Evolutionary conservation across 345 rosid genomes (phyloP).

Genomic region (Crucihimalaya himalaica): DNA sequence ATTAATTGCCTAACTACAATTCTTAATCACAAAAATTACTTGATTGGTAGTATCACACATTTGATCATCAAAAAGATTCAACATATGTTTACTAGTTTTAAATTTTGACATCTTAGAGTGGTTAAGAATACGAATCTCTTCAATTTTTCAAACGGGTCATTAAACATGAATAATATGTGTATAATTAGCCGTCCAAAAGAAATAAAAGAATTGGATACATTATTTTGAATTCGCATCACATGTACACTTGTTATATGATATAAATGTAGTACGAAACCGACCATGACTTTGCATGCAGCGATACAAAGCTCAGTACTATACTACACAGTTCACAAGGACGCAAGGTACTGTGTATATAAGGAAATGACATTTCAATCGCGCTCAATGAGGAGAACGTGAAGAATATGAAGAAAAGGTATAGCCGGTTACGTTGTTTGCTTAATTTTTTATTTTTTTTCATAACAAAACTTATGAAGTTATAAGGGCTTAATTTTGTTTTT

Average conservation of each 20-base stretch:
- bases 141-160: background rate
- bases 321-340: constrained; percentile 18
- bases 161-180: background rate
- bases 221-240: constrained; percentile 24
- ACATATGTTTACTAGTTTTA: background rate
- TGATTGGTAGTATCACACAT: background rate
- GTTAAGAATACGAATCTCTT: background rate
- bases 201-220: background rate
- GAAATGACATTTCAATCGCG: background rate
- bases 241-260: background rate
- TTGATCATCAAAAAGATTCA: background rate
- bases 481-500: background rate
- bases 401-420: background rate
- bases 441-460: background rate
- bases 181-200: background rate
- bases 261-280: constrained; percentile 15
- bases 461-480: background rate
- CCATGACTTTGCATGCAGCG: constrained; percentile 25
- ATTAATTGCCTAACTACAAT: background rate
- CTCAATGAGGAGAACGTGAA: constrained; percentile 7
- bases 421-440: background rate
- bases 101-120: background rate
- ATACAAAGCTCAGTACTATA: constrained; percentile 14
- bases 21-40: background rate
- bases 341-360: background rate